These are phyloP conservation scores for Sapria himalayana DNA, from an alignment of 345 rosid genomes.

Conservation along the genomic window DNA sequence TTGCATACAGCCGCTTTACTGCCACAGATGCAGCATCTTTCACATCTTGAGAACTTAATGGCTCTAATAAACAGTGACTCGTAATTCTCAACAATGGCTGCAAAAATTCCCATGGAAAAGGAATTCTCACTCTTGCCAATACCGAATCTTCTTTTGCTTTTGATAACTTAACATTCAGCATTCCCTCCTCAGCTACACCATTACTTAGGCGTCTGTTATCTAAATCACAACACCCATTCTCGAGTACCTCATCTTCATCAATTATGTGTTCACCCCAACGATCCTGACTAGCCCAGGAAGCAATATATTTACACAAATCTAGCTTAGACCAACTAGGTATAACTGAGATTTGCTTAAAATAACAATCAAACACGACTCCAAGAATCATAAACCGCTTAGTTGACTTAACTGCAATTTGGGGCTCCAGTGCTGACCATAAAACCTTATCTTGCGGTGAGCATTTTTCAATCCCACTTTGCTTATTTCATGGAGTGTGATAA, in stretches of 20 bases:
- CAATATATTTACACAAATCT: constrained; percentile 44
- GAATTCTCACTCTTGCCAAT: constrained; percentile 41
- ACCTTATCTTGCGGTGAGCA: constrained; percentile 30
- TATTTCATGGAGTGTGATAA: constrained; percentile 51
- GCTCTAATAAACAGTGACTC: constrained; percentile 76
- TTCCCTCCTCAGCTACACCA: constrained; percentile 17
- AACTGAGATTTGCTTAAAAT: constrained; percentile 60
- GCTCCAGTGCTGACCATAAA: constrained; percentile 47
- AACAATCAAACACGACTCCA: constrained; percentile 52
- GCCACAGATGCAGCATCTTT: constrained; percentile 63
- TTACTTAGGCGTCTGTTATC: constrained; percentile 11
- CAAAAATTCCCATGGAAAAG: constrained; percentile 83
- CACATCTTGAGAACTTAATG: constrained; percentile 51
- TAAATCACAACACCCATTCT: constrained; percentile 12
- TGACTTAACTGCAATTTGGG: constrained; percentile 61
- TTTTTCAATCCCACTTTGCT: constrained; percentile 12
- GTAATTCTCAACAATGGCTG: constrained; percentile 59
- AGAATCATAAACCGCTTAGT: constrained; percentile 53
- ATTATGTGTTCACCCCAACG: constrained; percentile 38
- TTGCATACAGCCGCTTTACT: constrained; percentile 54
- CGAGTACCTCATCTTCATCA: constrained; percentile 14
- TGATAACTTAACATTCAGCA: no score
- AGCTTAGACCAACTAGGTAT: constrained; percentile 84
- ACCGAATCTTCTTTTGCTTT: constrained; percentile 11
- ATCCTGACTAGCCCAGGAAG: constrained; percentile 78